Percentiles rank a stretch among this genome's conserved stretches.
Evolutionary conservation across 1,139 yeast genomes (phyloP).

Genomic region (Suhomyces bolitotheri): DNA sequence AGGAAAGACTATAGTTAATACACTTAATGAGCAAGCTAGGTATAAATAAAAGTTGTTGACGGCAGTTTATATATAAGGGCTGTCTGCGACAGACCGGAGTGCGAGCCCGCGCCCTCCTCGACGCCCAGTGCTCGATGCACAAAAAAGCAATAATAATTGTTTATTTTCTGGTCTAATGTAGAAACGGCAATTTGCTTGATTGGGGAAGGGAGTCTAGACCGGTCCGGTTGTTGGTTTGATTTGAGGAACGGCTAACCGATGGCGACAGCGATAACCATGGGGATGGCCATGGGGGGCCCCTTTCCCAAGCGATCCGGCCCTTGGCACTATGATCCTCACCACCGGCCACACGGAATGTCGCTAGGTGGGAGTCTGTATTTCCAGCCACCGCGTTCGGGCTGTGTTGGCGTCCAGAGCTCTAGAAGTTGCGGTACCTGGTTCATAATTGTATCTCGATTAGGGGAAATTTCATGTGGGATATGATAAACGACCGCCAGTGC

Average conservation of each 20-base stretch:
- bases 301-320: too few relatives aligned
- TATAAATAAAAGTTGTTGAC: background rate
- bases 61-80: conserved; percentile 1
- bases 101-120: too few relatives aligned
- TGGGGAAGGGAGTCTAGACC: conserved; percentile 10
- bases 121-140: background rate
- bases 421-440: conserved; percentile 6
- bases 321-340: too few relatives aligned
- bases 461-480: conserved; percentile 1
- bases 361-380: too few relatives aligned
- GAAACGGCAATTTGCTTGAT: conserved; percentile 8
- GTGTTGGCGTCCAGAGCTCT: too few relatives aligned
- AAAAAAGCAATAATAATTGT: conserved; percentile 14
- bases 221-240: too few relatives aligned
- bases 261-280: too few relatives aligned
- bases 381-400: conserved; percentile 5
- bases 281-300: too few relatives aligned
- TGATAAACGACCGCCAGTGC: background rate
- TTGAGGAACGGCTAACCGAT: too few relatives aligned
- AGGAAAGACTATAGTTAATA: conserved; percentile 29
- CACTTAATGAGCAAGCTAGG: conserved; percentile 9
- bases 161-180: conserved; percentile 11
- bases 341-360: too few relatives aligned
- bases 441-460: conserved; percentile 8
- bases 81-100: background rate